These are phyloP conservation scores for Suhomyces faveliae DNA, from an alignment of 805 yeast genomes.

Conservation along the genomic window DNA sequence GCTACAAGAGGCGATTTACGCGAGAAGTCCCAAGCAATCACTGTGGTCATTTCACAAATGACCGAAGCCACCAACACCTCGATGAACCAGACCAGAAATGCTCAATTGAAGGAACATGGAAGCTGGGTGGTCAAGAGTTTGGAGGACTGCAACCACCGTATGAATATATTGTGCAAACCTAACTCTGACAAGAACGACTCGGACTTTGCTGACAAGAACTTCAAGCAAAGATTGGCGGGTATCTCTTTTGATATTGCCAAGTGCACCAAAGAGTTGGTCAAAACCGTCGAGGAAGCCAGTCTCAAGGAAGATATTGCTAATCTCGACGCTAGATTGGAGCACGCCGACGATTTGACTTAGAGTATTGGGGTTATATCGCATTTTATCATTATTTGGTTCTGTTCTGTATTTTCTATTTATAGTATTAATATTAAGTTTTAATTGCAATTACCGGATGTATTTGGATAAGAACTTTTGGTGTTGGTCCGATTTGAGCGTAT, in stretches of 20 bases:
- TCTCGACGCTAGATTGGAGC: constrained; percentile 61
- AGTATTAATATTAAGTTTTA: constrained; percentile 1
- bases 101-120: constrained; percentile 84
- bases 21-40: constrained; percentile 71
- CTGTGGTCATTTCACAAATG: constrained; percentile 79
- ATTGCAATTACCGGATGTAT: constrained; percentile 23
- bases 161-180: constrained; percentile 65
- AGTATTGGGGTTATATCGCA: not conserved
- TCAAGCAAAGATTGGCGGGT: constrained; percentile 93
- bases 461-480: constrained; percentile 37
- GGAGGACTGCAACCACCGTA: constrained; percentile 80
- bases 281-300: constrained; percentile 93
- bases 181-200: constrained; percentile 43
- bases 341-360: constrained; percentile 9
- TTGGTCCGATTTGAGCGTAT: constrained; percentile 32
- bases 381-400: not conserved
- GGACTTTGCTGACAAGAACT: constrained; percentile 81
- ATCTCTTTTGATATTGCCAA: constrained; percentile 95
- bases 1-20: constrained; percentile 74
- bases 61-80: constrained; percentile 83
- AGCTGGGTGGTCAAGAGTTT: constrained; percentile 85
- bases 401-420: constrained; percentile 4
- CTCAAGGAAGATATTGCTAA: constrained; percentile 81
- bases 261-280: constrained; percentile 92
- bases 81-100: constrained; percentile 85